These are phyloP conservation scores for Veloboletus limbatus DNA, from an alignment of 1,284 basidiomycete species.

Conservation along the genomic window DNA sequence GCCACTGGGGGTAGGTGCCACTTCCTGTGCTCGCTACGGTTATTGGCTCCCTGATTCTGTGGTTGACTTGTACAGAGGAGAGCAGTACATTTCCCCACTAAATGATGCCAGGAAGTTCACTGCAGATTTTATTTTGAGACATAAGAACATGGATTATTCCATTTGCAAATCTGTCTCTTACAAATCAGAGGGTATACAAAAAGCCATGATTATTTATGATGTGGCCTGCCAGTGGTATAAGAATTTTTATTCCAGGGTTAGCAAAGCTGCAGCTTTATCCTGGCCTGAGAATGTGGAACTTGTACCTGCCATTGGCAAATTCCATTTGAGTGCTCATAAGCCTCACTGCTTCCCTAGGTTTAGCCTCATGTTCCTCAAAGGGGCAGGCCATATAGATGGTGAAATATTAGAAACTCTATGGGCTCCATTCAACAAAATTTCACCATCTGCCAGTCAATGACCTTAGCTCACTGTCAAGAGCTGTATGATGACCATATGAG, in stretches of 20 bases:
- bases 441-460: conserved; percentile 14
- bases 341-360: conserved; percentile 7
- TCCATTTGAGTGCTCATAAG: conserved; percentile 14
- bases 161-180: conserved; percentile 13
- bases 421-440: conserved; percentile 18
- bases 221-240: conserved; percentile 14
- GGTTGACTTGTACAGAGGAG: conserved; percentile 23
- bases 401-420: conserved; percentile 18
- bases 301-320: conserved; percentile 9
- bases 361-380: conserved; percentile 13
- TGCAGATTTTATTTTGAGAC: conserved; percentile 1
- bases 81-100: conserved; percentile 19
- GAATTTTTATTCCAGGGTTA: conserved; percentile 7
- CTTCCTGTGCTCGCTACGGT: conserved; percentile 11
- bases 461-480: conserved; percentile 11
- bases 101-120: too few relatives aligned
- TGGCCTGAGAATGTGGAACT: conserved; percentile 9
- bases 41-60: conserved; percentile 13
- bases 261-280: neutral
- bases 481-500: conserved; percentile 17
- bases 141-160: conserved; percentile 20
- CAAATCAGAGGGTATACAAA: conserved; percentile 1
- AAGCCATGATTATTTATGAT: conserved; percentile 15
- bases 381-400: conserved; percentile 11
- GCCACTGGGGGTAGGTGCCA: conserved; percentile 7